Percentiles rank a stretch among this genome's conserved stretches.
phyloP scores from a whole-genome alignment of 2,329 filamentous ascomycete species.

The Venturia asperata region DNA sequence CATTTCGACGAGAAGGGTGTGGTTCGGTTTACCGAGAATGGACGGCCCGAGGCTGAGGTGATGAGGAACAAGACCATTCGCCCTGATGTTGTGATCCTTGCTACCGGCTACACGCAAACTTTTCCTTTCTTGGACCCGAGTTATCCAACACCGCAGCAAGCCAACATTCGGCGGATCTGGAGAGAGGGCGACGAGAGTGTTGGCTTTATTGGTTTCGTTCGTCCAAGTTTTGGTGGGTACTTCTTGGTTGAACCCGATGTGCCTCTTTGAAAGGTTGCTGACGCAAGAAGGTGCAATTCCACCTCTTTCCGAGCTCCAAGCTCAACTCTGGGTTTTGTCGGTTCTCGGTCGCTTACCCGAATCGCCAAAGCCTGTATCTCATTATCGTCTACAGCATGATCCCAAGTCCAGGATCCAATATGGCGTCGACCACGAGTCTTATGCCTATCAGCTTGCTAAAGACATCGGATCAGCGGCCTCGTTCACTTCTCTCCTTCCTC shows the following conservation, averaged over 20 bases:
- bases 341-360: slow-evolving; percentile 28
- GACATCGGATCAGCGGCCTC: slow-evolving; percentile 42
- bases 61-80: slow-evolving; percentile 29
- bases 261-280: slow-evolving; percentile 20
- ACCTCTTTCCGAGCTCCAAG: slow-evolving; percentile 44
- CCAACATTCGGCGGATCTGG: slow-evolving; percentile 50
- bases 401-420: slow-evolving; percentile 32
- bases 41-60: slow-evolving; percentile 25
- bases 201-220: slow-evolving; percentile 44
- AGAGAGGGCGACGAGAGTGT: slow-evolving; percentile 33
- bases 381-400: slow-evolving; percentile 36
- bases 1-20: slow-evolving; percentile 33
- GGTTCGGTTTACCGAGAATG: slow-evolving; percentile 33
- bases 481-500: slow-evolving; percentile 21
- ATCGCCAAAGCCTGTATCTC: slow-evolving; percentile 31
- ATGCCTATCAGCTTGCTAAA: slow-evolving; percentile 44
- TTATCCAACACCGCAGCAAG: slow-evolving; percentile 42
- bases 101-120: slow-evolving; percentile 41
- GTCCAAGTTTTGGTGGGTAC: slow-evolving; percentile 25
- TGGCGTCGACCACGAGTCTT: slow-evolving; percentile 45
- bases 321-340: slow-evolving; percentile 42
- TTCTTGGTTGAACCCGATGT: too few species aligned
- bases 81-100: slow-evolving; percentile 42
- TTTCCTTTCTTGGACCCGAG: slow-evolving; percentile 37
- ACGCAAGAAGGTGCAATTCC: slow-evolving; percentile 39